Base-by-base conservation (phyloP, 2,329 filamentous ascomycete species). In the Cladosporium sphaerospermum region DNA sequence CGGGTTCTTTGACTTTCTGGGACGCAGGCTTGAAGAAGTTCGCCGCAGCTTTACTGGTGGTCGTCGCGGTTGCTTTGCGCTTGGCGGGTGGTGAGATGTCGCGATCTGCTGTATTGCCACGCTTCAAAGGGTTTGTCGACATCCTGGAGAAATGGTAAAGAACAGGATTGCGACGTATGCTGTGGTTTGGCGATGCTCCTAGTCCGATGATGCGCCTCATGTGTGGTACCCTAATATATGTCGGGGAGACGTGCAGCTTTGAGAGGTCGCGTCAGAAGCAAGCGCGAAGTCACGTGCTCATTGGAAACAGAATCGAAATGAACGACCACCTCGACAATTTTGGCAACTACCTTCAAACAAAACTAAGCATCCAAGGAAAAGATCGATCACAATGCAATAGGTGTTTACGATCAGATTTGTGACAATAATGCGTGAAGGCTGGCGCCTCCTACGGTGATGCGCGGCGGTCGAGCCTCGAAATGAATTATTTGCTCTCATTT, bases 11-110 rank as follows among this genome's bases (percentile, higher is more conserved):
- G 44, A 18, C 36, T 19, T 48, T 54, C 68, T 96, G 82, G 0
- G 90, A 96, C 0, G 79, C 67, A 0, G 91, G 91, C 0, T 85
- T 95, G 71, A 97, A 97, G 75, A 97, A 97, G 51, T 80, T 89
- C 16, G 87, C 80, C 1, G 95, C 82, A 1, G 86, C 82, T 55
- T 71, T 82, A 67, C 83, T 80, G 33, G 76, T 82, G 4, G 78
- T 77, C 4, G 75, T 75, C 3, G 78, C 75, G 51, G 75, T 73
- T 47, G 78, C 71, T 62, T 77, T 79, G 37, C 80, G 72, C 65
- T 79, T 83, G 11, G 76, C 61, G 18, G 78, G 74, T 42, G 81
- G 81, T 52, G 81, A 83, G 42, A 83, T 74, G 47, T 73, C 68
- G 51, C 70, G 65, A 53, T 72, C 68, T 56, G 67, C 64, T 7